Base-by-base conservation (phyloP, 2,329 filamentous ascomycete species). In the Stromatinia cepivora region DNA sequence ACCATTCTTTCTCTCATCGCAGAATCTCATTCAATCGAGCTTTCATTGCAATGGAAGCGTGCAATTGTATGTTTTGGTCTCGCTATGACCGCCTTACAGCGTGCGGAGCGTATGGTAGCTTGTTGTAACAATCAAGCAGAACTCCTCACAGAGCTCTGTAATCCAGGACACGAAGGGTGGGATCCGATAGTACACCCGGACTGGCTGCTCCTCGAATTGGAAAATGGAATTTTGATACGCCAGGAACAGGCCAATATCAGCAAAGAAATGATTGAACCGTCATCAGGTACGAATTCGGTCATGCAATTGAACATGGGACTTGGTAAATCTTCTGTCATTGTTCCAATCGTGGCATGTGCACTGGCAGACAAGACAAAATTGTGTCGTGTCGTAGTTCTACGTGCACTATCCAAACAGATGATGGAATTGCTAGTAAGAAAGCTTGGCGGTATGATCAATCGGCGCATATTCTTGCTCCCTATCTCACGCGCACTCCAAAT, bases 231-330 rank as follows among this genome's bases (percentile, higher is more conserved):
- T 1, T 74, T 88, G 11, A 87, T 93, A 11, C 84, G 91, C 0
- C 75, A 81, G 0, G 83, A 86, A 0, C 73, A 76, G 50, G 71
- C 70, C 4, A 75, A 84, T 2, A 87, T 92, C 63, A 86, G 89
- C 0, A 57, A 69, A 0, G 75, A 83, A 28, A 92, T 92, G 85
- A 84, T 82, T 3, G 64, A 73, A 0, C 82, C 83, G 0, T 73
- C 75, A 0, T 75, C 75, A 0, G 76, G 74, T 0, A 39, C 75
- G 0, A 90, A 88, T 72, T 77, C 82, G 0, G 84, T 88, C 0
- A 84, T 91, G 80, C 88, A 91, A 73, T 77, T 92, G 2, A 91
- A 90, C 71, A 92, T 92, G 89, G 90, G 90, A 0, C 85, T 90
- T 74, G 90, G 89, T 0, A 92, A 92, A 71, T 88, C 87, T 0